These are phyloP conservation scores for Astrephomene gubernaculifera DNA, from an alignment of 139 green algal species.

Conservation along the genomic window DNA sequence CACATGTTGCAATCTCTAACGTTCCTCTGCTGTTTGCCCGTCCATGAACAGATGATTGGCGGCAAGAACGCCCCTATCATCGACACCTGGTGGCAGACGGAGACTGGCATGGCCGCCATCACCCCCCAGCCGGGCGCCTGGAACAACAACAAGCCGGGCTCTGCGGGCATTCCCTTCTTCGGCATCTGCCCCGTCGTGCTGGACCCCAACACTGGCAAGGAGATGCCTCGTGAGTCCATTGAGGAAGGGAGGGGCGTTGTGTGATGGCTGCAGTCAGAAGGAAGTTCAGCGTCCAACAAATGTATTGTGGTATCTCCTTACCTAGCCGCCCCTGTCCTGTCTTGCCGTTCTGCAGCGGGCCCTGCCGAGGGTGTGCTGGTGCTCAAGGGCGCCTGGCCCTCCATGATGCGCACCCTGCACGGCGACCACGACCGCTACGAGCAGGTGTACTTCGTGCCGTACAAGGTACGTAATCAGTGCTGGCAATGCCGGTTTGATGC, in stretches of 20 bases:
- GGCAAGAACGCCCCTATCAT: constrained; percentile 82
- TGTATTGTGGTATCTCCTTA: too few species aligned
- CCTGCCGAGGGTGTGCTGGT: constrained; percentile 22
- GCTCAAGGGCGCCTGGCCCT: constrained; percentile 81
- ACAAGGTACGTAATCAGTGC: constrained; percentile 60
- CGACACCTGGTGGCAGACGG: constrained; percentile 98
- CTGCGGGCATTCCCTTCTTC: constrained; percentile 93
- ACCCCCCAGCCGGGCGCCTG: constrained; percentile 85
- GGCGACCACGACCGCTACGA: constrained; percentile 95
- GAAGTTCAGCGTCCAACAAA: not conserved
- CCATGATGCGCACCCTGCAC: constrained; percentile 87
- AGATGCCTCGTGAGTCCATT: constrained; percentile 12
- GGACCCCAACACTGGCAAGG: constrained; percentile 64
- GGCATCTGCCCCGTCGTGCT: constrained; percentile 92
- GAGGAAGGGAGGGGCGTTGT: not conserved
- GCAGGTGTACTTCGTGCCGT: constrained; percentile 94
- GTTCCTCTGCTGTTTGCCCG: not conserved
- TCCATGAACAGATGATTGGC: constrained; percentile 54
- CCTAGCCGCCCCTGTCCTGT: not conserved
- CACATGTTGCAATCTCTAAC: too few species aligned
- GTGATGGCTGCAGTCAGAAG: not conserved
- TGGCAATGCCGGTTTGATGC: too few species aligned
- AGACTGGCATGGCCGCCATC: constrained; percentile 78
- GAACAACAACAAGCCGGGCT: constrained; percentile 84
- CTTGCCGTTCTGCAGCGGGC: not conserved